Evolutionary conservation across 345 rosid genomes (phyloP).

Genomic region (Raphanus raphanistrum): DNA sequence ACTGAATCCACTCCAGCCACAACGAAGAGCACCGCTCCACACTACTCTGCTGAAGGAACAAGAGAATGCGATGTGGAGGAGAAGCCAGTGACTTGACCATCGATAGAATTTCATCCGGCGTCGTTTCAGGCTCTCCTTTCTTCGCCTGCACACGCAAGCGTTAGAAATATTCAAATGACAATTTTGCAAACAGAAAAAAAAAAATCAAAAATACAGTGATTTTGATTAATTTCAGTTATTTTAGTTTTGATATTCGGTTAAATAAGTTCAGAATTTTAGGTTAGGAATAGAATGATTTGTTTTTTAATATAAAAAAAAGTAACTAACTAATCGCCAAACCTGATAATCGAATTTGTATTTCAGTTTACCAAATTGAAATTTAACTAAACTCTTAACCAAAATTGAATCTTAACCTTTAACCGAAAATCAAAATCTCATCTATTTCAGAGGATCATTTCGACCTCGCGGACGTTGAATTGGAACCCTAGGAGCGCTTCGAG

Average conservation of each 20-base stretch:
- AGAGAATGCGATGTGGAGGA: constrained; percentile 90
- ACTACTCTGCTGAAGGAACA: constrained; percentile 96
- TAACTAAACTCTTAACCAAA: too few species aligned
- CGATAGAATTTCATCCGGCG: constrained; percentile 84
- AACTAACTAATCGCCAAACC: too few species aligned
- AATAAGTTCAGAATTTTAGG: too few species aligned
- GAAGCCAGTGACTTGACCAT: constrained; percentile 93
- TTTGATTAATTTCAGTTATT: too few species aligned
- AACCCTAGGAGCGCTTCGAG: constrained; percentile 93
- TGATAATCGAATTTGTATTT: too few species aligned
- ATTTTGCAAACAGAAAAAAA: too few species aligned
- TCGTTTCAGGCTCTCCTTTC: constrained; percentile 95
- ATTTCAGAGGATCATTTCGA: constrained; percentile 86
- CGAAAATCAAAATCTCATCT: background rate
- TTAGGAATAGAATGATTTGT: too few species aligned
- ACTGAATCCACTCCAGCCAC: constrained; percentile 75
- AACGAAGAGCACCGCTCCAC: constrained; percentile 98
- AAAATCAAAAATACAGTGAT: too few species aligned
- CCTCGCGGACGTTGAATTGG: constrained; percentile 93
- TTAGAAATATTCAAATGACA: too few species aligned
- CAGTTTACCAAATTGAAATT: background rate
- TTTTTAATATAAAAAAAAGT: too few species aligned
- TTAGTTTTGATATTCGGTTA: too few species aligned
- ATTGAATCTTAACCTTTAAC: background rate
- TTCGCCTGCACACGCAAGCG: constrained; percentile 54